These are phyloP conservation scores for Cryomyces minteri DNA, from an alignment of 495 filamentous ascomycete species.

Conservation along the genomic window DNA sequence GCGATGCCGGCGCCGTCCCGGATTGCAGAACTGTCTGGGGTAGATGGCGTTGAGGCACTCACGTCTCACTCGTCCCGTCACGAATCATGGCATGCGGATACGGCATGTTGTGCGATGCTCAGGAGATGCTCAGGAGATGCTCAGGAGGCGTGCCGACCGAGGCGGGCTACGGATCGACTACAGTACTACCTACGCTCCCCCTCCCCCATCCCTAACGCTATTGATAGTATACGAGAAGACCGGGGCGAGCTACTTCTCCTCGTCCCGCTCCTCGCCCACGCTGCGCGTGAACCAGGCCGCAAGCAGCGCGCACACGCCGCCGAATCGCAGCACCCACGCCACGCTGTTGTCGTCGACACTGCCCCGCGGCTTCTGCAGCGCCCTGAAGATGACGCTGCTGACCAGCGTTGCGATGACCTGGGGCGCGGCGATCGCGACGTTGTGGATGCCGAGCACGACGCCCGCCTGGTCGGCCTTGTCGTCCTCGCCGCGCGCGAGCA, in stretches of 20 bases:
- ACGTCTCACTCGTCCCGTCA: no score
- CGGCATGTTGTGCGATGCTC: no score
- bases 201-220: no score
- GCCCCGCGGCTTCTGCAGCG: constrained; percentile 67
- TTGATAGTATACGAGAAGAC: no score
- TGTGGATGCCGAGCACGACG: constrained; percentile 78
- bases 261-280: constrained; percentile 18
- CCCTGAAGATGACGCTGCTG: constrained; percentile 61
- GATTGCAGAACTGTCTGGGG: no score
- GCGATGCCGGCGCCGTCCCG: no score
- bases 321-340: constrained; percentile 65
- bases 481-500: constrained; percentile 22
- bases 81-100: no score
- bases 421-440: constrained; percentile 73
- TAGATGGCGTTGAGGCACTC: no score
- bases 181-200: no score
- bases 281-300: constrained; percentile 37
- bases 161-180: no score
- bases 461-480: constrained; percentile 54
- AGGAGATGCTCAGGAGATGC: no score
- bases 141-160: no score
- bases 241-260: neutral
- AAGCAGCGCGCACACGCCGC: constrained; percentile 55
- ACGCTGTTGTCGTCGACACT: constrained; percentile 70
- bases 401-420: constrained; percentile 75